Evolutionary conservation across 345 rosid genomes (phyloP), one percentile per base, ranked within the genome.

Genomic region (Acer negundo): DNA sequence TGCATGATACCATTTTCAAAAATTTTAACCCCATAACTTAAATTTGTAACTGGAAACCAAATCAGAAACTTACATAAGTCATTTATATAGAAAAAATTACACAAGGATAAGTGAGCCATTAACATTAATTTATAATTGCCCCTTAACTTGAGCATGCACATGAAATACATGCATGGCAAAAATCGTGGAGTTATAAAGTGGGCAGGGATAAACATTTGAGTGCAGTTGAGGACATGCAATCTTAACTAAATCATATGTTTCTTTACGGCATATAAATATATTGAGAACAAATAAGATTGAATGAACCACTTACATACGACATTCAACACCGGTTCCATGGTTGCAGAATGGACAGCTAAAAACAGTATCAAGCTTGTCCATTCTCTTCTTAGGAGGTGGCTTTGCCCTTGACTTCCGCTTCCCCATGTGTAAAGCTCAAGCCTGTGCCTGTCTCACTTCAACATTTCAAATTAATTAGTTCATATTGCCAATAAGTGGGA

Each of bases 271-370:
- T 4, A 4, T 24, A 35, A 10, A 10, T 17, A 67, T 67, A 44
- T 42, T 40, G 8, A 20, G 12, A 67, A 47, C 17, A 40, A 42
- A 67, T 40, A 42, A n/a, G 55, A 44, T 47, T 9, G 63, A n/a
- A 19, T 59, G n/a, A 16, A 59, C 19, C 12, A 26, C 91, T 84
- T 83, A 95, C 97, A 95, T 82, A 17, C 80, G 80, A 69, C 99
- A 95, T 80, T 93, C 99, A 15, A 96, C 98, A 65, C 98, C 90
- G 16, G 93, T 87, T 10, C 98, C 99, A 71, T 96, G 99, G 75
- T 92, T 96, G 85, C 99, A 96, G 66, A 96, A 96, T 26, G 99
- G 99, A 68, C 99, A 96, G 55, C 98, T 91, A 81, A 96, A 96
- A 62, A 96, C 86, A 12, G 98, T 96, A 73, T 96, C 98, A 69